phyloP scores from a whole-genome alignment of 805 yeast genomes.

The Wickerhamomyces ciferrii region DNA sequence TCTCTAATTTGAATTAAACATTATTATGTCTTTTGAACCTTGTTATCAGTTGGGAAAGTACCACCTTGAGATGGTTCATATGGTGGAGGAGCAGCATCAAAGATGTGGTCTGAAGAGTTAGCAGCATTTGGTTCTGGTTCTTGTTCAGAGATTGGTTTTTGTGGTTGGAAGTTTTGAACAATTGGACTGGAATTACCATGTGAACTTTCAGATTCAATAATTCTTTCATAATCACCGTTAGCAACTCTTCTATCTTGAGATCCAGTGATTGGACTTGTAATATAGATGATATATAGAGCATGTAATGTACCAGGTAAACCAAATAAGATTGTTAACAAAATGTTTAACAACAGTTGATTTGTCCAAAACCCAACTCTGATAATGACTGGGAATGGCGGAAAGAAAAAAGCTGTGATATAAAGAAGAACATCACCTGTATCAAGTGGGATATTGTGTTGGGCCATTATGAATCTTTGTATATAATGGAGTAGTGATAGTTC shows the following conservation, averaged over 20 bases:
- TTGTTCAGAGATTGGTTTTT: background rate
- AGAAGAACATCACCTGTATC: constrained; percentile 45
- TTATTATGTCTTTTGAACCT: constrained; percentile 10
- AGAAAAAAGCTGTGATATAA: constrained; percentile 52
- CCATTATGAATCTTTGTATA: no score
- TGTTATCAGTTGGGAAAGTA: constrained; percentile 15
- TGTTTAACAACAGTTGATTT: constrained; percentile 50
- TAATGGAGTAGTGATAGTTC: no score
- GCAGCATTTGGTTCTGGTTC: background rate
- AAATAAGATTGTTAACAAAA: constrained; percentile 64
- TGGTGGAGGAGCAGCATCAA: constrained; percentile 15
- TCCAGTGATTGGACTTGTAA: constrained; percentile 16
- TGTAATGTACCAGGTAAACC: constrained; percentile 73
- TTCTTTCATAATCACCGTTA: constrained; percentile 15
- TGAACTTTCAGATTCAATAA: constrained; percentile 9
- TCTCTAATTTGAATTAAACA: no score
- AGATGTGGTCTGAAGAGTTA: background rate
- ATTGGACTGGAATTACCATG: background rate
- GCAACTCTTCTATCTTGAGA: constrained; percentile 10
- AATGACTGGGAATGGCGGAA: constrained; percentile 74
- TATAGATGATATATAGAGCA: constrained; percentile 48
- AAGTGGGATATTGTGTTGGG: constrained; percentile 1
- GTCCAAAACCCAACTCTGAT: constrained; percentile 58
- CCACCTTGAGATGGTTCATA: constrained; percentile 7
- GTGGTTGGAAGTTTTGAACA: background rate